A percentile compares a stretch with the other conserved stretches of the same genome.
phyloP scores from a whole-genome alignment of 305 asterid species.

The Fraxinus sp. region DNA sequence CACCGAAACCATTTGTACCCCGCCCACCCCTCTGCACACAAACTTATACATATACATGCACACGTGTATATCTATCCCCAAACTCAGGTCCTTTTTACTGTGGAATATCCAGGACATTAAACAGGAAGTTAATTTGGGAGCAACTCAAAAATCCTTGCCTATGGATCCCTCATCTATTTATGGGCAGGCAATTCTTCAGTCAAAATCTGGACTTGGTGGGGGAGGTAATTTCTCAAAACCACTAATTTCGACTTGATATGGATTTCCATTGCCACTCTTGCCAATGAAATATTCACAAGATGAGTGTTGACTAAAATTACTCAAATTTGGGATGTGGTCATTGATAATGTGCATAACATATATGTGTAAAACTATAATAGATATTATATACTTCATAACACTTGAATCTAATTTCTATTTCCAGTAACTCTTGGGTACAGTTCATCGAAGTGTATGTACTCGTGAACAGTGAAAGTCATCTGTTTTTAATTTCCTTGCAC shows the following conservation, averaged over 20 bases:
- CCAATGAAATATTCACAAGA: neutral
- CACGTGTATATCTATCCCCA: neutral
- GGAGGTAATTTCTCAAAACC: slow-evolving; percentile 53
- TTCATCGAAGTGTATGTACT: neutral
- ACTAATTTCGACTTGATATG: neutral
- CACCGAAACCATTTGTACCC: neutral
- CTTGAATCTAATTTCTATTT: neutral
- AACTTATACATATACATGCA: neutral
- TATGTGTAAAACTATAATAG: neutral
- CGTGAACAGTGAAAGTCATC: neutral
- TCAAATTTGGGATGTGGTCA: neutral
- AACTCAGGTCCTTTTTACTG: slow-evolving; percentile 6
- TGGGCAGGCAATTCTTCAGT: slow-evolving; percentile 94
- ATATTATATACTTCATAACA: neutral
- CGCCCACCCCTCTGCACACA: neutral
- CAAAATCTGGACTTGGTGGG: slow-evolving; percentile 94
- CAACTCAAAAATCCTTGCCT: slow-evolving; percentile 68
- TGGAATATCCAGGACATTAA: slow-evolving; percentile 66
- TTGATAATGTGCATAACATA: neutral
- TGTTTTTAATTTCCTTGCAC: neutral
- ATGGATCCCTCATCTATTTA: slow-evolving; percentile 93
- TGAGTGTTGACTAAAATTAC: neutral
- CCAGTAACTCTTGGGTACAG: neutral
- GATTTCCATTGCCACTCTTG: neutral
- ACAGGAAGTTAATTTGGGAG: slow-evolving; percentile 75